Percentiles rank a stretch among this genome's conserved stretches.
These are phyloP conservation scores for Mercurialis annua DNA, from an alignment of 345 rosid species.

Conservation along the genomic window DNA sequence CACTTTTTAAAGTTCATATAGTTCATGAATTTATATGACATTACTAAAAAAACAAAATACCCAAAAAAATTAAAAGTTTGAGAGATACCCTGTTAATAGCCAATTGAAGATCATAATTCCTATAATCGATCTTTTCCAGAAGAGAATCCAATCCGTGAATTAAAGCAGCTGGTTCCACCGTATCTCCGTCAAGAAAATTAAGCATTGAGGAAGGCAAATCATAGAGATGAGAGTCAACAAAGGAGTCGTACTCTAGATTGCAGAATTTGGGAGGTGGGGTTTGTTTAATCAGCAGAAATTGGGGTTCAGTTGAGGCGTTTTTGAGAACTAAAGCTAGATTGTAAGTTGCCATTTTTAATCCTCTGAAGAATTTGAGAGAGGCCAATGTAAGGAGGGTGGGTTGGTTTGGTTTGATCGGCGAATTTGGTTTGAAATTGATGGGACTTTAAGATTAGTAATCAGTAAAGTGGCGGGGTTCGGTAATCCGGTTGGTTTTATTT, in stretches of 20 bases:
- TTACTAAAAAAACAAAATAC: neutral
- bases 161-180: conserved; percentile 17
- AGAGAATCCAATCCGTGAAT: conserved; percentile 33
- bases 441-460: too few species aligned
- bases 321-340: conserved; percentile 54
- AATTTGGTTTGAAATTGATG: too few species aligned
- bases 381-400: neutral
- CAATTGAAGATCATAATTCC: conserved; percentile 41
- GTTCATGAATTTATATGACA: too few species aligned
- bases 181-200: conserved; percentile 22
- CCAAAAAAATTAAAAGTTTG: neutral
- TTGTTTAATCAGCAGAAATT: conserved; percentile 58
- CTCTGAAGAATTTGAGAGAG: neutral
- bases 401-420: too few species aligned
- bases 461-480: too few species aligned
- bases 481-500: too few species aligned
- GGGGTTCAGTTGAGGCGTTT: conserved; percentile 27
- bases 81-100: conserved; percentile 43
- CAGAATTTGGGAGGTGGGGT: conserved; percentile 54
- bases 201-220: conserved; percentile 66
- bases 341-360: conserved; percentile 35
- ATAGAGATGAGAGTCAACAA: conserved; percentile 73
- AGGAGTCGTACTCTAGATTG: conserved; percentile 63
- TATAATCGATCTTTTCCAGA: conserved; percentile 34
- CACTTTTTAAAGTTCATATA: too few species aligned